A percentile compares a stretch with the other conserved stretches of the same genome.
Conservation (phyloP, 2,329 filamentous ascomycete genomes). For the Tolypocladium nubicola region DNA sequence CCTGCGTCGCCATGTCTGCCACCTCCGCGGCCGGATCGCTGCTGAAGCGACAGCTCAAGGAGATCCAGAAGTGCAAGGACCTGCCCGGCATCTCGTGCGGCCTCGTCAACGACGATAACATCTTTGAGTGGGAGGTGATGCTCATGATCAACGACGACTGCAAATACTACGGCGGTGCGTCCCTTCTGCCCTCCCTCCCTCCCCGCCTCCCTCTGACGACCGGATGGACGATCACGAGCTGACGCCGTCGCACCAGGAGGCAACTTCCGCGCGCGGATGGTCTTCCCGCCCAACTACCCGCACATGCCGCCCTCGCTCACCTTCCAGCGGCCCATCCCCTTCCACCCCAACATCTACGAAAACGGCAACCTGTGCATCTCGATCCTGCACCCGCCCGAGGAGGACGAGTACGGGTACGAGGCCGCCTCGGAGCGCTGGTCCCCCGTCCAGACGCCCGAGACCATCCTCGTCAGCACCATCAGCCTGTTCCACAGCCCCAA, state of each 20-base stretch:
- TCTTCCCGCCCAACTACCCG: slow-evolving; percentile 79
- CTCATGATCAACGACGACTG: slow-evolving; percentile 95
- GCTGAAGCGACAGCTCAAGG: slow-evolving; percentile 77
- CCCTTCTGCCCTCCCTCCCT: not conserved
- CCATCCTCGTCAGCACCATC: slow-evolving; percentile 84
- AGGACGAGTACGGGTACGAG: slow-evolving; percentile 93
- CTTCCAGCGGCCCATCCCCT: slow-evolving; percentile 73
- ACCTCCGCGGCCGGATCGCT: slow-evolving; percentile 57
- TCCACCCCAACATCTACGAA: slow-evolving; percentile 90
- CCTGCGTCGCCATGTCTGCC: slow-evolving; percentile 20
- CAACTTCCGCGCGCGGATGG: slow-evolving; percentile 78
- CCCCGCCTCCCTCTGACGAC: slow-evolving; percentile 4
- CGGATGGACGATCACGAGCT: not conserved
- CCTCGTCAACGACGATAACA: slow-evolving; percentile 70
- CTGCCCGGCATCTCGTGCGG: slow-evolving; percentile 92
- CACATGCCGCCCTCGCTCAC: slow-evolving; percentile 80
- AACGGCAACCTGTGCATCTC: slow-evolving; percentile 89
- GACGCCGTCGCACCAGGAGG: slow-evolving; percentile 47
- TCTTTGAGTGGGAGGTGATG: slow-evolving; percentile 99
- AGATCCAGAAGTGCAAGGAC: slow-evolving; percentile 86
- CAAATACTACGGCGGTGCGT: slow-evolving; percentile 81
- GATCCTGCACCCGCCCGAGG: slow-evolving; percentile 89
- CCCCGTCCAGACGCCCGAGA: slow-evolving; percentile 90
- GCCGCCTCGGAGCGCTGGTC: slow-evolving; percentile 83
- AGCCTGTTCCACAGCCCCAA: slow-evolving; percentile 89